These are phyloP conservation scores for Saturnispora dispora DNA, from an alignment of 805 yeast species.

Conservation along the genomic window DNA sequence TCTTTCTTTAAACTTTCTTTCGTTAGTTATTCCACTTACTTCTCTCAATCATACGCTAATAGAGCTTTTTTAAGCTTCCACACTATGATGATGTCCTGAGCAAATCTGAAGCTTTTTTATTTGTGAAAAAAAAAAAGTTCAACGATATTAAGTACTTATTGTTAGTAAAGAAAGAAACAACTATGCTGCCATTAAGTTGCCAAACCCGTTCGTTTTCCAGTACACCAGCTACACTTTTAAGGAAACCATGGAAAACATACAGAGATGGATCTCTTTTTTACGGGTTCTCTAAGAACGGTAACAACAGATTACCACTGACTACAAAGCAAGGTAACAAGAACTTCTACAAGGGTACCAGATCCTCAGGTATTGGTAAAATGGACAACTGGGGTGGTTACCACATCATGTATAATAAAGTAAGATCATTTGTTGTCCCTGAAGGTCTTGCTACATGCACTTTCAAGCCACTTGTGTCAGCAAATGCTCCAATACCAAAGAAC, in stretches of 20 bases:
- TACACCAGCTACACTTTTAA: slow-evolving; percentile 33
- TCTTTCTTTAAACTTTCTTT: neutral
- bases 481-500: slow-evolving; percentile 62
- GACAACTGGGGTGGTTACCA: slow-evolving; percentile 52
- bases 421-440: slow-evolving; percentile 82
- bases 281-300: slow-evolving; percentile 69
- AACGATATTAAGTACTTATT: neutral
- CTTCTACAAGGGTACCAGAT: slow-evolving; percentile 92
- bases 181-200: neutral
- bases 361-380: slow-evolving; percentile 82
- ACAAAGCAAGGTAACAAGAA: slow-evolving; percentile 93
- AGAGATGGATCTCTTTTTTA: slow-evolving; percentile 79
- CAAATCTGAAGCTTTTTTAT: neutral
- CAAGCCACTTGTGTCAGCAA: slow-evolving; percentile 71
- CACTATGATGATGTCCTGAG: neutral
- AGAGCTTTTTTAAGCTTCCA: no score
- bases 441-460: slow-evolving; percentile 29
- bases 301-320: slow-evolving; percentile 74
- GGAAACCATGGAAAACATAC: slow-evolving; percentile 85
- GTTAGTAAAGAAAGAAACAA: neutral
- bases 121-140: neutral
- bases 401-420: slow-evolving; percentile 75
- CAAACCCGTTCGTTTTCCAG: slow-evolving; percentile 9
- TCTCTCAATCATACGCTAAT: no score
- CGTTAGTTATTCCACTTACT: no score